Evolutionary conservation across 2,329 filamentous ascomycete genomes (phyloP).

Genomic region (Sporothrix mexicana): DNA sequence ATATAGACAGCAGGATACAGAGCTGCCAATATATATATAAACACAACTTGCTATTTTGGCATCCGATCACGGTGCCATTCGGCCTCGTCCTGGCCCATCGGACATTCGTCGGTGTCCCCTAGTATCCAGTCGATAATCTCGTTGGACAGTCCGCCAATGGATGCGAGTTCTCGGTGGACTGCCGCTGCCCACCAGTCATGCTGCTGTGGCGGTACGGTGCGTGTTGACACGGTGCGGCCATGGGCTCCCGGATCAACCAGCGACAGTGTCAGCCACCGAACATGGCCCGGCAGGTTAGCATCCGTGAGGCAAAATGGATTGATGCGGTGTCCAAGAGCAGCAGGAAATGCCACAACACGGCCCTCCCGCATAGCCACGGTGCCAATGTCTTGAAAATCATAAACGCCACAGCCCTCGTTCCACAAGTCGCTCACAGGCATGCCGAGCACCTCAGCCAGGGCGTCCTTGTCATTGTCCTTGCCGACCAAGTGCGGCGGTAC

Average conservation of each 20-base stretch:
- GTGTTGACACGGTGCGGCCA: constrained; percentile 53
- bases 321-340: constrained; percentile 55
- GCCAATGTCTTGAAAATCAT: background rate
- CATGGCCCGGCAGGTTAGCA: constrained; percentile 56
- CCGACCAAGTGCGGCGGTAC: background rate
- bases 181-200: constrained; percentile 44
- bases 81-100: constrained; percentile 17
- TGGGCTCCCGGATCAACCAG: constrained; percentile 59
- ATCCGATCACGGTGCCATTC: background rate
- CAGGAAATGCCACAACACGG: constrained; percentile 53
- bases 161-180: background rate
- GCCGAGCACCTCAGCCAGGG: constrained; percentile 38
- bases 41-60: background rate
- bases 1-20: no score
- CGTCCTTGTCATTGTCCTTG: constrained; percentile 30
- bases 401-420: background rate
- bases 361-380: constrained; percentile 41
- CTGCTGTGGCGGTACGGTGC: constrained; percentile 47
- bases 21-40: no score
- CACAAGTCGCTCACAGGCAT: background rate
- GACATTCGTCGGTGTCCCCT: background rate
- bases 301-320: constrained; percentile 57
- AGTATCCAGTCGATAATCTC: constrained; percentile 7
- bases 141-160: background rate
- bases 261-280: constrained; percentile 62